Conservation (phyloP, 306 rosid species). For the Malus fusca region DNA sequence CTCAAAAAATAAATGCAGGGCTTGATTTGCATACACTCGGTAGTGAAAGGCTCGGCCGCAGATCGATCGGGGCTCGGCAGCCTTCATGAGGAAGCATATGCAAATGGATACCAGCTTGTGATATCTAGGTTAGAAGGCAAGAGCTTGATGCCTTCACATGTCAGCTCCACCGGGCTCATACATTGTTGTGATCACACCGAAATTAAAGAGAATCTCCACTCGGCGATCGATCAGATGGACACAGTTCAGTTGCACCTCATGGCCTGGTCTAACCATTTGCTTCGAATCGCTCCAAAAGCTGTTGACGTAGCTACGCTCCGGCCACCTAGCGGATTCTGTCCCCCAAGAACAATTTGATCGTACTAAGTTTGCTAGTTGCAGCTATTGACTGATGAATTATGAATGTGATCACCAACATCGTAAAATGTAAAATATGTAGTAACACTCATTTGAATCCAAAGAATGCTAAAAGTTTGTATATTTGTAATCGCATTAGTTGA, state of each 20-base stretch:
- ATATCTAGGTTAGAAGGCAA: conserved; percentile 39
- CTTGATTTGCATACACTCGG: conserved; percentile 26
- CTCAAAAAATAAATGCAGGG: conserved; percentile 20
- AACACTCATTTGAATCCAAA: background rate
- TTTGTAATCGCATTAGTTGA: background rate
- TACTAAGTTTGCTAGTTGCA: background rate
- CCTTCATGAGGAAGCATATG: conserved; percentile 31
- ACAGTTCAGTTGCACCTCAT: conserved; percentile 28
- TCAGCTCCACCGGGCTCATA: conserved; percentile 28
- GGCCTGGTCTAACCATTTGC: conserved; percentile 32
- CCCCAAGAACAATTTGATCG: background rate
- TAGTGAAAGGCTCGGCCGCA: conserved; percentile 24
- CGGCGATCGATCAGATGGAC: conserved; percentile 29
- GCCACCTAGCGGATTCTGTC: conserved; percentile 9
- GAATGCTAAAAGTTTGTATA: background rate
- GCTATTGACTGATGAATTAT: background rate
- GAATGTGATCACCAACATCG: background rate
- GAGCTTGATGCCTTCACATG: conserved; percentile 36
- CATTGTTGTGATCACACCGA: conserved; percentile 37
- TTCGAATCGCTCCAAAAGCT: background rate
- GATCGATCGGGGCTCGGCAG: conserved; percentile 32
- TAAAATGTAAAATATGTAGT: background rate
- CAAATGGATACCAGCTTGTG: conserved; percentile 23
- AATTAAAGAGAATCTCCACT: conserved; percentile 23
- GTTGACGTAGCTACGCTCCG: conserved; percentile 2